Evolutionary conservation across 2,329 filamentous ascomycete species (phyloP), one percentile per base, ranked within the genome.

Genomic region (Arthroderma sp.): DNA sequence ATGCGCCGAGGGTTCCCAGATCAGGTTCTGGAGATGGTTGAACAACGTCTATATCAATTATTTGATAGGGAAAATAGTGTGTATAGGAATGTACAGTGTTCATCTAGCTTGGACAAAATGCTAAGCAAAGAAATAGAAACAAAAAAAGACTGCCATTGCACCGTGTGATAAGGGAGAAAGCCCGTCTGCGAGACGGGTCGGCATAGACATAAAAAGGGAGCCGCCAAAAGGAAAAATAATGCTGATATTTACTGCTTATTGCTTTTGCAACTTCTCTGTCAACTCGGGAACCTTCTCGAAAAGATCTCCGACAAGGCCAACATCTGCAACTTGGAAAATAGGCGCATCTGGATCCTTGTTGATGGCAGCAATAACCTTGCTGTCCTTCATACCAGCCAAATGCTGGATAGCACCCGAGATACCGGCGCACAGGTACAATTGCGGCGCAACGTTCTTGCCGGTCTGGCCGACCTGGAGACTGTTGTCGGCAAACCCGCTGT

Each of bases 301-400:
- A 56, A 98, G 68, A 70, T 98, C 91, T 36, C 88, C 89, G 4
- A 98, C 89, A 43, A 98, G 71, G 8, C 91, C 91, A 44, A 96
- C 87, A 66, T 98, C 91, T 4, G 91, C 91, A 47, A 98, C 80
- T 68, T 98, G 91, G 74, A 98, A 98, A 56, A 98, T 98, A 29
- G 91, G 91, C 46, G 91, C 91, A 65, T 98, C 91, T 4, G 80
- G 72, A 60, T 98, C 91, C 72, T 98, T 98, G 74, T 98, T 98
- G 61, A 98, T 96, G 9, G 86, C 86, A 22, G 89, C 91, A 69
- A 98, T 98, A 47, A 98, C 91, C 72, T 98, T 98, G 72, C 87
- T 95, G 62, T 98, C 91, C 76, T 98, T 98, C 91, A 98, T 98
- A 61, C 91, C 91, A 30, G 91, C 91, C 67, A 98, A 67, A 72